A percentile compares a stretch with the other conserved stretches of the same genome.
Evolutionary conservation across 108 stramenopile species (phyloP).

Genomic region (Discostella pseudostelligera): DNA sequence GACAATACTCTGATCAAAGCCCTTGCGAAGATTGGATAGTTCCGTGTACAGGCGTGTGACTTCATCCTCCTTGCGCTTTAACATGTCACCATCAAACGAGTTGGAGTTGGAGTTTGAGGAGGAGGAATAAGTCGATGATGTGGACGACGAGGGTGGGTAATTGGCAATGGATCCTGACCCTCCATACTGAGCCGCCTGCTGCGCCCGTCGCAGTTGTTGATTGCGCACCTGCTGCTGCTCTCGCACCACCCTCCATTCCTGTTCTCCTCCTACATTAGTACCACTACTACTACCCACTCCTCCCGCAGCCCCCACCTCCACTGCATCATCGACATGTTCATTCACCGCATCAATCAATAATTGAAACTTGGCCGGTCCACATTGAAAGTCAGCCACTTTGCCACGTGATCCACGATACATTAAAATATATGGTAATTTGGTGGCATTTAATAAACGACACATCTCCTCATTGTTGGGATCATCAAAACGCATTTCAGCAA

Average conservation of each 20-base stretch:
- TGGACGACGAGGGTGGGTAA: slow-evolving; percentile 4
- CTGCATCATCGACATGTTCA: slow-evolving; percentile 26
- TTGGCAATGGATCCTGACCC: slow-evolving; percentile 11
- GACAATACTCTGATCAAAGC: slow-evolving; percentile 26
- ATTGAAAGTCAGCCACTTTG: slow-evolving; percentile 48
- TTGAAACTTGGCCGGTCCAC: slow-evolving; percentile 50
- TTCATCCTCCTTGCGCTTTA: slow-evolving; percentile 38
- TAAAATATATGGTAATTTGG: slow-evolving; percentile 46
- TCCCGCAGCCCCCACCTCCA: neutral
- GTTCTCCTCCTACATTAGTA: slow-evolving; percentile 36
- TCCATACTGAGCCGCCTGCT: slow-evolving; percentile 11
- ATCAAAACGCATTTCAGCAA: slow-evolving; percentile 48
- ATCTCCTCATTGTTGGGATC: slow-evolving; percentile 52
- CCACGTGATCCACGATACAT: slow-evolving; percentile 44
- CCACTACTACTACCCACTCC: no score
- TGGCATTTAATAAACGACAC: slow-evolving; percentile 44
- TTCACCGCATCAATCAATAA: slow-evolving; percentile 42
- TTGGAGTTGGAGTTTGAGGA: no score
- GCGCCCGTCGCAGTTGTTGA: slow-evolving; percentile 10
- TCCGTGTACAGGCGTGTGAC: slow-evolving; percentile 31
- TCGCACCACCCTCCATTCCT: slow-evolving; percentile 41
- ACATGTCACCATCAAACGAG: neutral
- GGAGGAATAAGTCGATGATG: no score
- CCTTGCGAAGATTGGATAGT: slow-evolving; percentile 30
- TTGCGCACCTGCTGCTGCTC: slow-evolving; percentile 25